Evolutionary conservation across 345 rosid genomes (phyloP).

Genomic region (Dipteronia dyeriana): DNA sequence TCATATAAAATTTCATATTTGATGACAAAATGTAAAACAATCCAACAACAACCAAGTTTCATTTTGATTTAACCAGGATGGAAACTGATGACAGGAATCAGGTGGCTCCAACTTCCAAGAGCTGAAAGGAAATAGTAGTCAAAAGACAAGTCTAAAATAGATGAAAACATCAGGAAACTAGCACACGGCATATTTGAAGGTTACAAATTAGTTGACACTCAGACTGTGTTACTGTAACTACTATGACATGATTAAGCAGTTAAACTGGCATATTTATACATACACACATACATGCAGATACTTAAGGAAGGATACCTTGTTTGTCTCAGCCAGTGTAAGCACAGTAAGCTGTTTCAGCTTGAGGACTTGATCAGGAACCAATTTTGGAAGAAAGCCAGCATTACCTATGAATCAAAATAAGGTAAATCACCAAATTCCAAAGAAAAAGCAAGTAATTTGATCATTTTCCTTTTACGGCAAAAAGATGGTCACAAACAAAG

Average conservation of each 20-base stretch:
- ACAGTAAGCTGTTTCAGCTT: constrained; percentile 95
- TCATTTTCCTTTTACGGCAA: neutral
- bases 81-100: neutral
- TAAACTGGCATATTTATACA: neutral
- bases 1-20: neutral
- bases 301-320: constrained; percentile 54
- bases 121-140: neutral
- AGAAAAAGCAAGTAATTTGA: neutral
- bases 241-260: neutral
- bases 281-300: neutral
- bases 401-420: constrained; percentile 48
- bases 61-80: neutral
- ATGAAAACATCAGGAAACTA: neutral
- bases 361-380: constrained; percentile 79
- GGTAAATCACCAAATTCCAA: constrained; percentile 18
- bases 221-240: neutral
- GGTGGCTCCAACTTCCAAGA: neutral
- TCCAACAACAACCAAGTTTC: neutral
- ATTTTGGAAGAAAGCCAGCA: constrained; percentile 50
- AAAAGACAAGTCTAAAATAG: neutral
- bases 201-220: neutral
- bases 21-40: neutral
- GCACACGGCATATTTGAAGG: neutral
- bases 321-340: constrained; percentile 86
- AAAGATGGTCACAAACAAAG: neutral